Evolutionary conservation across 257 asterid genomes (phyloP).

Genomic region (Solanum clarkiae): DNA sequence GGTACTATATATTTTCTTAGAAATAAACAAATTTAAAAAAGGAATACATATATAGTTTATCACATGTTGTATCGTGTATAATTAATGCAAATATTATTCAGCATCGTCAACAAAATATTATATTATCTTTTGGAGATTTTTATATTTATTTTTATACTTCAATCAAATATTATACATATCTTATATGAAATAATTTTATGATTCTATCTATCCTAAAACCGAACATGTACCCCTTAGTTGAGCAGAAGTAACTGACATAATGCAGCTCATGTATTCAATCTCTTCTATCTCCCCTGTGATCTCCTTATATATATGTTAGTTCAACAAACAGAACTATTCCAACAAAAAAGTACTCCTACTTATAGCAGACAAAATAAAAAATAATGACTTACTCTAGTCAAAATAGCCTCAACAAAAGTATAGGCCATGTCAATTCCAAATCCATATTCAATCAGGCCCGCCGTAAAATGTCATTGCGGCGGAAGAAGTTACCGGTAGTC

Average conservation of each 20-base stretch:
- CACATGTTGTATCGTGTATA: too few species aligned
- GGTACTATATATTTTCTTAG: not conserved
- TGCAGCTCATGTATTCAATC: not conserved
- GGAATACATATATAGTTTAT: too few species aligned
- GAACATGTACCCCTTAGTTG: not conserved
- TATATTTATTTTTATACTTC: too few species aligned
- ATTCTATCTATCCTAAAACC: not conserved
- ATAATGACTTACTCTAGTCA: slow-evolving; percentile 19
- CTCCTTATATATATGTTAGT: not conserved
- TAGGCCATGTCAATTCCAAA: not conserved
- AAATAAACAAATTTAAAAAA: too few species aligned
- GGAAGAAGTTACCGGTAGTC: slow-evolving; percentile 27
- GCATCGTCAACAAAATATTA: too few species aligned
- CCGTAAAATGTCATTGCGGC: slow-evolving; percentile 18
- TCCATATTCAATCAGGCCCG: slow-evolving; percentile 1
- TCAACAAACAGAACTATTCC: not conserved
- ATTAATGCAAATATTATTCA: too few species aligned
- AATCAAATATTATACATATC: too few species aligned
- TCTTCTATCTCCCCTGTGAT: not conserved
- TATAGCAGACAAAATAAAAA: not conserved
- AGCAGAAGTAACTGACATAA: not conserved
- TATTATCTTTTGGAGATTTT: not conserved
- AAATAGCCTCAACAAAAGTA: not conserved
- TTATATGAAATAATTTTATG: not conserved
- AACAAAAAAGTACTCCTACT: not conserved